Evolutionary conservation across 1,139 yeast genomes (phyloP).

Genomic region (Sugiyamaella sp.): DNA sequence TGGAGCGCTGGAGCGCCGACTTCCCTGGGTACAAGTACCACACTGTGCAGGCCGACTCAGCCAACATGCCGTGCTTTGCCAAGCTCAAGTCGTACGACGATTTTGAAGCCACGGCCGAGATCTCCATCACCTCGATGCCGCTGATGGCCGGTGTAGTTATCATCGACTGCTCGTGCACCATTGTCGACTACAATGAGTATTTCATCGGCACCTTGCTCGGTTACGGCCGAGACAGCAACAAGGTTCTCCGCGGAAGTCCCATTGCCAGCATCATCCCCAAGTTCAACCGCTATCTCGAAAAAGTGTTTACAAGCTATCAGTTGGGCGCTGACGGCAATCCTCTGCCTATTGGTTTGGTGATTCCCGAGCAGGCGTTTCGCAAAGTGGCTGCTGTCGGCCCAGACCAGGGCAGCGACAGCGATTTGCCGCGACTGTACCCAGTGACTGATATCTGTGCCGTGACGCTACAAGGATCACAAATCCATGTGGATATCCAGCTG

Average conservation of each 20-base stretch:
- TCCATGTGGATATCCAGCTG: constrained; percentile 77
- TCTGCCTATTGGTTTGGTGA: constrained; percentile 55
- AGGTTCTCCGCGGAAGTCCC: constrained; percentile 51
- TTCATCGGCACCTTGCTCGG: constrained; percentile 83
- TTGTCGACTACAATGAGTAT: constrained; percentile 75
- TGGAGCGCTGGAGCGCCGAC: constrained; percentile 17
- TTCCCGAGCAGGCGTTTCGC: constrained; percentile 90
- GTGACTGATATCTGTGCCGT: constrained; percentile 59
- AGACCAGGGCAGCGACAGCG: background rate
- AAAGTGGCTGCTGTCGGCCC: constrained; percentile 47
- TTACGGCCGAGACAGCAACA: constrained; percentile 38
- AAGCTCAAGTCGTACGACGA: constrained; percentile 12
- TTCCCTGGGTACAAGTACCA: constrained; percentile 20
- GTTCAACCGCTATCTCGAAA: constrained; percentile 57
- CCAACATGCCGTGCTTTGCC: constrained; percentile 21
- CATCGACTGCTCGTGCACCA: constrained; percentile 53
- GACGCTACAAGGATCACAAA: constrained; percentile 67
- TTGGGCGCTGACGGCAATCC: constrained; percentile 18
- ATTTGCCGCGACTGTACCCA: constrained; percentile 11
- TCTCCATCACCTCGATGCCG: constrained; percentile 55
- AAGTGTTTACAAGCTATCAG: constrained; percentile 24
- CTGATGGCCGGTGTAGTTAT: constrained; percentile 87
- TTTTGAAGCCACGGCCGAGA: constrained; percentile 14
- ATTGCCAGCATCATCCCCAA: constrained; percentile 67
- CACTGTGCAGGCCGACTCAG: constrained; percentile 13